phyloP scores from a whole-genome alignment of 352 stramenopile genomes.

The Phytopythium oedochilum region DNA sequence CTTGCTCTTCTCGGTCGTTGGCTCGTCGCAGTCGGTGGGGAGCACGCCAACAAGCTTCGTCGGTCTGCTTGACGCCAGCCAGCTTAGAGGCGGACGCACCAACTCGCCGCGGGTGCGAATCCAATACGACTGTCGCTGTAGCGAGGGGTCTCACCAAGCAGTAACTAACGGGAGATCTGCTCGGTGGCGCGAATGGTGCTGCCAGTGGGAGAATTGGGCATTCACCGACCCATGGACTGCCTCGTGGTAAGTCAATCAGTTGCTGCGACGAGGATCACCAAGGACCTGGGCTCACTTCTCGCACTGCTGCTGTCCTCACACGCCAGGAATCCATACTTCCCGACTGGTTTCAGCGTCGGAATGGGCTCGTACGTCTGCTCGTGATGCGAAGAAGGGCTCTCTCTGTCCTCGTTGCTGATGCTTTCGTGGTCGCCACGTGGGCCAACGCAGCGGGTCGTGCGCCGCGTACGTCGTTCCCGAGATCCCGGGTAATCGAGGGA shows the following conservation, averaged over 20 bases:
- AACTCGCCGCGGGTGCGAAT: neutral
- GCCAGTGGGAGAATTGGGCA: neutral
- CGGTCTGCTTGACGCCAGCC: neutral
- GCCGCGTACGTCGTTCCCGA: conserved; percentile 21
- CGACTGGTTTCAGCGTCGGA: conserved; percentile 8
- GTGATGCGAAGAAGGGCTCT: neutral
- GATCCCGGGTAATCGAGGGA: neutral
- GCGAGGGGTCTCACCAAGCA: neutral
- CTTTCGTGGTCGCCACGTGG: neutral
- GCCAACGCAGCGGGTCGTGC: neutral
- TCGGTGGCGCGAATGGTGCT: neutral
- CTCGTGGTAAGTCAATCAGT: conserved; percentile 7
- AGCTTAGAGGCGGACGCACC: no score
- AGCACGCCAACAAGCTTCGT: neutral
- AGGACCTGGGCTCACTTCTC: neutral
- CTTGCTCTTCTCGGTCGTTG: conserved; percentile 2
- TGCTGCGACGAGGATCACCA: no score
- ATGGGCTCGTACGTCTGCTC: conserved; percentile 6
- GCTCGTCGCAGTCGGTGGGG: neutral
- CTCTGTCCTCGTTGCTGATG: neutral
- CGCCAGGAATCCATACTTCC: conserved; percentile 4
- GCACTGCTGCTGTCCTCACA: neutral
- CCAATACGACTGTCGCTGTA: neutral
- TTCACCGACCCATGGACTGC: conserved; percentile 7
- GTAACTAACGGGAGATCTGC: neutral